These are phyloP conservation scores for Petunia secreta DNA, from an alignment of 257 asterid species.

Conservation along the genomic window DNA sequence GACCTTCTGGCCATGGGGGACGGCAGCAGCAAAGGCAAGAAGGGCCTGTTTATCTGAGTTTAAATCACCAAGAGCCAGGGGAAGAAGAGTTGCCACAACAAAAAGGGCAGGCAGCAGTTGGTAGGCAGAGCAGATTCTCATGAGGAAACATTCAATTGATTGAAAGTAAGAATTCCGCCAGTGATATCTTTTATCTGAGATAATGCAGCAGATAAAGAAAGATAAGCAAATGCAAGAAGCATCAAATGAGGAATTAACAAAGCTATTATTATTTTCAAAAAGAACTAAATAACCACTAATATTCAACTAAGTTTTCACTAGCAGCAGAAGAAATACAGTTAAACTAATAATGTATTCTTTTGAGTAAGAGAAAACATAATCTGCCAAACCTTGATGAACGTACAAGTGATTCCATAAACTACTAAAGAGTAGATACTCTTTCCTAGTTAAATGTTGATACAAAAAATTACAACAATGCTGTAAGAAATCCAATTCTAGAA, in stretches of 20 bases:
- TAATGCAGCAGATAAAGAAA: slow-evolving; percentile 19
- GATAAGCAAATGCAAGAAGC: slow-evolving; percentile 21
- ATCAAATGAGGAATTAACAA: not conserved
- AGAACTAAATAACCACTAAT: not conserved
- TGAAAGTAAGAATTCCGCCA: slow-evolving; percentile 9
- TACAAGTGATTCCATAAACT: too few relatives aligned
- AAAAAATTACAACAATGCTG: too few relatives aligned
- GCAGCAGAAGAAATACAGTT: too few relatives aligned
- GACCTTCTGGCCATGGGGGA: slow-evolving; percentile 67
- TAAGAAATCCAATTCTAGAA: too few relatives aligned
- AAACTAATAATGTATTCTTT: too few relatives aligned
- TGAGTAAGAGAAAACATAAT: too few relatives aligned
- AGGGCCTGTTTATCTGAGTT: slow-evolving; percentile 70
- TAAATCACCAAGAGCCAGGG: slow-evolving; percentile 56
- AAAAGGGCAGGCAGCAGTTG: slow-evolving; percentile 42
- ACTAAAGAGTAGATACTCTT: too few relatives aligned
- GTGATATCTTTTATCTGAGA: slow-evolving; percentile 47
- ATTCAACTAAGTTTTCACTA: too few relatives aligned
- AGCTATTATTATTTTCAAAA: not conserved
- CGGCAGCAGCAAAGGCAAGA: slow-evolving; percentile 60
- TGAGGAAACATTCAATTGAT: slow-evolving; percentile 38
- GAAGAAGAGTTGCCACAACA: slow-evolving; percentile 48
- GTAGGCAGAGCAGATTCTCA: slow-evolving; percentile 38
- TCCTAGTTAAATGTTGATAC: too few relatives aligned
- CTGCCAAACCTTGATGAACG: too few relatives aligned